Evolutionary conservation across 768 basidiomycete species (phyloP).

Genomic region (Boletus edulis): DNA sequence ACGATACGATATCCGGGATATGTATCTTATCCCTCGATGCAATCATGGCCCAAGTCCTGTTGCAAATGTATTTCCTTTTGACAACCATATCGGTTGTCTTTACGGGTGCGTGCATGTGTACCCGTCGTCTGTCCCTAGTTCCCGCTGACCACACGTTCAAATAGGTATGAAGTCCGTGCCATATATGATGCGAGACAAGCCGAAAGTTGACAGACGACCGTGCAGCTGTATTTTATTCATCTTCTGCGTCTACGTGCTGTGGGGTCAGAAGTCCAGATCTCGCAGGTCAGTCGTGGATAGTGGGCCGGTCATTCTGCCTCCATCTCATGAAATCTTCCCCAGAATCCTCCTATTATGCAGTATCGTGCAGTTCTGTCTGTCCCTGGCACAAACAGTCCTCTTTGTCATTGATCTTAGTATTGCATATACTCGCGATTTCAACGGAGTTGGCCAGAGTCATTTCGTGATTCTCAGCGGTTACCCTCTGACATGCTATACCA

Average conservation of each 20-base stretch:
- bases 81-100: constrained; percentile 7
- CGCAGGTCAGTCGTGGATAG: neutral
- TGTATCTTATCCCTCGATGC: neutral
- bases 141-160: neutral
- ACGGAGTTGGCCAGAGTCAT: neutral
- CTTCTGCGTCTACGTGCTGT: constrained; percentile 19
- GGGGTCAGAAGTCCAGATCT: constrained; percentile 3
- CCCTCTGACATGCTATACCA: constrained; percentile 12
- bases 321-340: neutral
- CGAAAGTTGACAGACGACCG: neutral
- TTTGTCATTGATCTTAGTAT: neutral
- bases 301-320: neutral
- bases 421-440: neutral
- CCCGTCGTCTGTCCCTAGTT: neutral
- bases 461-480: neutral
- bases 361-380: constrained; percentile 16
- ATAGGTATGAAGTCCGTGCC: constrained; percentile 16
- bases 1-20: neutral
- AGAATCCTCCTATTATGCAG: constrained; percentile 14
- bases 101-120: constrained; percentile 12
- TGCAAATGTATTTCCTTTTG: constrained; percentile 10
- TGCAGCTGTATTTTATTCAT: constrained; percentile 15
- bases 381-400: constrained; percentile 4
- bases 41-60: constrained; percentile 1
- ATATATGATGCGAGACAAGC: neutral